Conservation (phyloP, 2,329 filamentous ascomycete genomes). For the Aspergillus sp. region DNA sequence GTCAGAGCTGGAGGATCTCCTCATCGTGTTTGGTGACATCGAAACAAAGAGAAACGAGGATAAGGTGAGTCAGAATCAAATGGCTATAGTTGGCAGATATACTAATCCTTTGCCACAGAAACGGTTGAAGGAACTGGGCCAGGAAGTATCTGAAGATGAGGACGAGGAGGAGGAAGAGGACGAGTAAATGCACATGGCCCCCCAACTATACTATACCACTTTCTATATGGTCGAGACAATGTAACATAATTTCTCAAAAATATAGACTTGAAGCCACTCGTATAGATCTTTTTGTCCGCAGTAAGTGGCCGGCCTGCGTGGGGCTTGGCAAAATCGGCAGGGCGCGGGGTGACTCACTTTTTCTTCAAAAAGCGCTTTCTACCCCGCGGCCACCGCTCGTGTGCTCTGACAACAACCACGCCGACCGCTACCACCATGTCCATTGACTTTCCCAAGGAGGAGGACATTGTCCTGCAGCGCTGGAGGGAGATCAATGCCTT, state of each 20-base stretch:
- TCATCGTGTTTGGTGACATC: constrained; percentile 77
- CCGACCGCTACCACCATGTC: constrained; percentile 57
- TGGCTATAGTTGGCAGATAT: neutral
- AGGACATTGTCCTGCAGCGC: constrained; percentile 77
- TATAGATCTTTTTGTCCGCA: neutral
- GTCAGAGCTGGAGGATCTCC: constrained; percentile 73
- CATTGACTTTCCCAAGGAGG: constrained; percentile 90
- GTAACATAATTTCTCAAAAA: neutral
- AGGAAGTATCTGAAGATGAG: constrained; percentile 74
- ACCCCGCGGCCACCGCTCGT: constrained; percentile 25
- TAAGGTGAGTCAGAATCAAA: constrained; percentile 57
- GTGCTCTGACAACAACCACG: constrained; percentile 12
- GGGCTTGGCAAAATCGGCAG: constrained; percentile 12
- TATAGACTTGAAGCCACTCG: neutral
- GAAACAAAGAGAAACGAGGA: constrained; percentile 76
- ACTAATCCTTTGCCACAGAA: constrained; percentile 33
- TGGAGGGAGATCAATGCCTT: constrained; percentile 96
- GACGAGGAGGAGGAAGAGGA: constrained; percentile 62
- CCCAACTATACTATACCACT: neutral
- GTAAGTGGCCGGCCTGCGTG: neutral
- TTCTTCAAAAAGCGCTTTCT: constrained; percentile 16
- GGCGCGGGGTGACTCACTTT: constrained; percentile 20
- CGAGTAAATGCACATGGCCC: constrained; percentile 26
- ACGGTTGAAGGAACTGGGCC: constrained; percentile 65
- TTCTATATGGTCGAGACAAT: neutral